A percentile compares a stretch with the other conserved stretches of the same genome.
Conservation (phyloP, 1,284 basidiomycete species). For the Rhodotorula sp. region DNA sequence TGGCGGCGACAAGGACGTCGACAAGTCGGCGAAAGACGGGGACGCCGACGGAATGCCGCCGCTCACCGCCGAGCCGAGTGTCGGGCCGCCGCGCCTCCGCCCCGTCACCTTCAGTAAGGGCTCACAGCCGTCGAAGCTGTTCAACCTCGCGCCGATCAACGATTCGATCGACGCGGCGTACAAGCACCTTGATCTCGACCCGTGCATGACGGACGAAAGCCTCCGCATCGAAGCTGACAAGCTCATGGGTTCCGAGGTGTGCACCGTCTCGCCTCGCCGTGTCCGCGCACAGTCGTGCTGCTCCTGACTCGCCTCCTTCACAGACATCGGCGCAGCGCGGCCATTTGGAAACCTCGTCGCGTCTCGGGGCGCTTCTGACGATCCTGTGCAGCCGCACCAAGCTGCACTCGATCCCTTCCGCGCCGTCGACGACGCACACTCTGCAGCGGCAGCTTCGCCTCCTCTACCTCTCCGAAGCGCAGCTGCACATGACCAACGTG, state of each 20-base stretch:
- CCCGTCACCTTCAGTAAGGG: neutral
- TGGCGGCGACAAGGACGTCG: neutral
- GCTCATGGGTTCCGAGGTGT: conserved; percentile 6
- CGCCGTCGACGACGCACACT: neutral
- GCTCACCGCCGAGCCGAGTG: neutral
- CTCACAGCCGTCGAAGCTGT: neutral
- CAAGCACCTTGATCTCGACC: neutral
- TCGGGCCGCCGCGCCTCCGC: too few relatives aligned
- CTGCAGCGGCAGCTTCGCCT: neutral
- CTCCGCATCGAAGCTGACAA: neutral
- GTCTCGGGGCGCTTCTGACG: conserved; percentile 6
- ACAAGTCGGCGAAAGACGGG: neutral
- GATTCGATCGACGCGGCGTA: neutral
- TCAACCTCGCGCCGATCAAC: neutral
- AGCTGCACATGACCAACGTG: neutral
- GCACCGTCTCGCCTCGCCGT: neutral
- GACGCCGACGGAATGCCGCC: conserved; percentile 4
- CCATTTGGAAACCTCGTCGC: neutral
- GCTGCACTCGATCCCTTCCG: neutral
- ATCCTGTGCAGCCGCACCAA: neutral
- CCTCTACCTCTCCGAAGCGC: conserved; percentile 13
- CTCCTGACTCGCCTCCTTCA: neutral
- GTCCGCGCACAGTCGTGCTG: too few relatives aligned
- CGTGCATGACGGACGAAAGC: neutral
- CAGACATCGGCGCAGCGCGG: neutral